A percentile compares a stretch with the other conserved stretches of the same genome.
Evolutionary conservation across 306 rosid species (phyloP).

Genomic region (Parietaria judaica): DNA sequence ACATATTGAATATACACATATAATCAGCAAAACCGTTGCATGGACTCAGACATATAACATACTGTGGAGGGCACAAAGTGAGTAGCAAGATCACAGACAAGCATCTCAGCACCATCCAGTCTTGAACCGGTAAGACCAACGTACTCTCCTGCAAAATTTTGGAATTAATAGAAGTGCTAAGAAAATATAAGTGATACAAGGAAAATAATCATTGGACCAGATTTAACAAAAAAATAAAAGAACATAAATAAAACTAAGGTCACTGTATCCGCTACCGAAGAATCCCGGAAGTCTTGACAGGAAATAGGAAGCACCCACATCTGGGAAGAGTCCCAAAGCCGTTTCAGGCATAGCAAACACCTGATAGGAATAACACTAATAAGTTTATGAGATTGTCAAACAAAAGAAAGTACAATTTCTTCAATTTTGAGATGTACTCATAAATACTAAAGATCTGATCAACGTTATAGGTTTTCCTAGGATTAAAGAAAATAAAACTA

Average conservation of each 20-base stretch:
- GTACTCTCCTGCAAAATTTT: constrained; percentile 78
- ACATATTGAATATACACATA: neutral
- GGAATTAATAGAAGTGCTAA: constrained; percentile 9
- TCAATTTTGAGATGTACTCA: neutral
- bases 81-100: constrained; percentile 90
- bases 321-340: constrained; percentile 91
- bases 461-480: too few relatives aligned
- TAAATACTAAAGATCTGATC: neutral
- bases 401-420: neutral
- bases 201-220: neutral
- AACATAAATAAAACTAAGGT: constrained; percentile 5
- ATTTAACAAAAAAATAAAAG: constrained; percentile 3
- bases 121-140: constrained; percentile 85
- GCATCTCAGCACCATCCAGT: constrained; percentile 97
- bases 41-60: constrained; percentile 6
- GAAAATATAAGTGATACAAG: neutral
- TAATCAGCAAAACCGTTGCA: neutral
- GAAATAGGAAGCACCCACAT: constrained; percentile 83
- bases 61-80: constrained; percentile 79
- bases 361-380: constrained; percentile 35
- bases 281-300: constrained; percentile 89
- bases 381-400: neutral
- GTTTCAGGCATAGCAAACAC: constrained; percentile 98
- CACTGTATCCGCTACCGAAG: constrained; percentile 51
- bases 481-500: too few relatives aligned